Evolutionary conservation across 2,329 filamentous ascomycete genomes (phyloP), one percentile per base, ranked within the genome.

Genomic region (Hypomyces rosellus): DNA sequence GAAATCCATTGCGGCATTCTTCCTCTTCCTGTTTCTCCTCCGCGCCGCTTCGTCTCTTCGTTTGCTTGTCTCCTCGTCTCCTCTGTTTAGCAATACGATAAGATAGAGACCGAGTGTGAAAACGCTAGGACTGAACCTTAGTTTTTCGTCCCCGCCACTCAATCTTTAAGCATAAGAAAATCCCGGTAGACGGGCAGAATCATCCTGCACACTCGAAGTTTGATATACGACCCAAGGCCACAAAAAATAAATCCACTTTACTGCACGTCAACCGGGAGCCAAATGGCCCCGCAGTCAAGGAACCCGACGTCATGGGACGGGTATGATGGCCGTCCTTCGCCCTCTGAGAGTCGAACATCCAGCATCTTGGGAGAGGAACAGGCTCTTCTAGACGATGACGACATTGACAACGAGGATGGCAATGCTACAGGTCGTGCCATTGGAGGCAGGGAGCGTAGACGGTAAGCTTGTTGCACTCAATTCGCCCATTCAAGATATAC

Each of bases 291-390:
- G 30, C 50, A 52, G 20, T 56, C 61, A 50, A 61, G 63, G 43
- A 73, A 72, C 58, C 71, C 71, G 48, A 61, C 68, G 34, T 72
- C 65, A 50, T 76, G 74, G 73, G 70, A 73, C 58, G 68, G 74
- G 56, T 74, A 75, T 57, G 69, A 73, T 42, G 69, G 72, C 25
- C 66, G 70, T 15, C 59, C 62, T 22, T 72, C 74, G 22, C 69
- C 71, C 1, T 67, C 65, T 9, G 69, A 67, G 20, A 77, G 74
- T 59, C 49, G 69, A n/a, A 68, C 67, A 30, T 69, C 70, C 48
- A 68, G 68, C 34, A 72, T 69, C 53, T 62, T 72, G 36, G 65
- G 66, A 50, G 75, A 78, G 47, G 69, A 74, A 25, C 69, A 74
- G 45, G 70, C 75, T 38, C 65, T 78, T 9, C 63, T 76, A 14